Evolutionary conservation across 176 grass and related monocot genomes (phyloP).

Genomic region (Avena atlantica): DNA sequence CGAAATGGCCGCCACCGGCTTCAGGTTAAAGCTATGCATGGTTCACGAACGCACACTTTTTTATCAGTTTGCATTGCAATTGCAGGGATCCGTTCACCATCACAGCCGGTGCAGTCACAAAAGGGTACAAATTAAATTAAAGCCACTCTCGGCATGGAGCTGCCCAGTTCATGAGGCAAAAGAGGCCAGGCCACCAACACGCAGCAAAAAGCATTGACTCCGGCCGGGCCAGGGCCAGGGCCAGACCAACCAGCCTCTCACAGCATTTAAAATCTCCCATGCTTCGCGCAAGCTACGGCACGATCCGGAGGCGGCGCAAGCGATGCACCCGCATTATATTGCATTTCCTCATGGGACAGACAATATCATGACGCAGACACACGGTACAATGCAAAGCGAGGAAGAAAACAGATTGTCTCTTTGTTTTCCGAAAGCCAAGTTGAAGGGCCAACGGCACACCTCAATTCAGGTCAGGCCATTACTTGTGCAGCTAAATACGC

Average conservation of each 20-base stretch:
- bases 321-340: too few species aligned
- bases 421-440: too few species aligned
- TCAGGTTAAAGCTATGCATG: too few species aligned
- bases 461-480: too few species aligned
- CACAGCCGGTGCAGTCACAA: not conserved
- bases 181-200: not conserved
- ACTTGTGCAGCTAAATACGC: not conserved
- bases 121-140: not conserved
- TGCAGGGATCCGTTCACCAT: not conserved
- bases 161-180: slow-evolving; percentile 21
- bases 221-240: too few species aligned
- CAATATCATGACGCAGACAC: too few species aligned
- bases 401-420: too few species aligned
- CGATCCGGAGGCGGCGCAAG: too few species aligned
- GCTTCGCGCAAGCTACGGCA: not conserved
- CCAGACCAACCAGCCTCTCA: not conserved
- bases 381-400: too few species aligned
- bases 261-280: not conserved
- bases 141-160: not conserved
- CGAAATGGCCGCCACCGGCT: not conserved
- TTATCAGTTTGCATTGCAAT: too few species aligned
- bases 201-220: not conserved
- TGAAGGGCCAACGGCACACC: not conserved
- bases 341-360: too few species aligned
- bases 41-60: too few species aligned